Conservation (phyloP, 2,329 filamentous ascomycete genomes). For the Pleurostoma richardsiae region DNA sequence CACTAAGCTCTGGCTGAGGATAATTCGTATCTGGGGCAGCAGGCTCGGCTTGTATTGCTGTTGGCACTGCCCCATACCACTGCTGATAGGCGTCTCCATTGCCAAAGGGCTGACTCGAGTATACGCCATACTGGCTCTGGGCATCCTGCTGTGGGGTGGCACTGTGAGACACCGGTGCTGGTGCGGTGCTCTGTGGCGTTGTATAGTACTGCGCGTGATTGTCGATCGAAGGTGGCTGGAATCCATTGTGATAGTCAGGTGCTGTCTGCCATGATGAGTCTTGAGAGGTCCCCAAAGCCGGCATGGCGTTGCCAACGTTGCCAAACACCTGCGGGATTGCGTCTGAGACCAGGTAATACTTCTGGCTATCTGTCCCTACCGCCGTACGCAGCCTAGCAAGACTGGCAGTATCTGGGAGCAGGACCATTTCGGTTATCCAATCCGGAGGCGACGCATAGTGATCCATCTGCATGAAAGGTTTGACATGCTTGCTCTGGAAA, state of each 20-base stretch:
- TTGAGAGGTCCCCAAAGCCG: no score
- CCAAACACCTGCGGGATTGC: slow-evolving; percentile 30
- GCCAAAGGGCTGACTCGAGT: no score
- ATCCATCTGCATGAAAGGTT: slow-evolving; percentile 16
- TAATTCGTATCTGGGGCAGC: neutral
- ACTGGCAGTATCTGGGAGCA: slow-evolving; percentile 26
- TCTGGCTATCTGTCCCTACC: slow-evolving; percentile 23
- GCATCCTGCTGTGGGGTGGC: neutral
- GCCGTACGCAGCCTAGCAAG: slow-evolving; percentile 21
- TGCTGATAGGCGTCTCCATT: no score
- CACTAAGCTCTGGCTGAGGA: neutral
- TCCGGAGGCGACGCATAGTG: slow-evolving; percentile 21
- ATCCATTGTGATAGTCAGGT: neutral
- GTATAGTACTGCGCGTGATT: slow-evolving; percentile 3
- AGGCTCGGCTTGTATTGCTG: neutral
- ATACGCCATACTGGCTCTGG: no score
- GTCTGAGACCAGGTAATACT: slow-evolving; percentile 27
- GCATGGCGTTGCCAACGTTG: neutral
- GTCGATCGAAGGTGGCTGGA: slow-evolving; percentile 3
- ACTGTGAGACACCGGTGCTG: neutral
- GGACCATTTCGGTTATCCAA: slow-evolving; percentile 43
- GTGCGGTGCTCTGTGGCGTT: neutral
- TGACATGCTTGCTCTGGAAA: slow-evolving; percentile 41
- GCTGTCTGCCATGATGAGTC: no score
- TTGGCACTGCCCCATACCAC: no score